These are phyloP conservation scores for Capsicum baccatum DNA, from an alignment of 257 asterid genomes.

Conservation along the genomic window DNA sequence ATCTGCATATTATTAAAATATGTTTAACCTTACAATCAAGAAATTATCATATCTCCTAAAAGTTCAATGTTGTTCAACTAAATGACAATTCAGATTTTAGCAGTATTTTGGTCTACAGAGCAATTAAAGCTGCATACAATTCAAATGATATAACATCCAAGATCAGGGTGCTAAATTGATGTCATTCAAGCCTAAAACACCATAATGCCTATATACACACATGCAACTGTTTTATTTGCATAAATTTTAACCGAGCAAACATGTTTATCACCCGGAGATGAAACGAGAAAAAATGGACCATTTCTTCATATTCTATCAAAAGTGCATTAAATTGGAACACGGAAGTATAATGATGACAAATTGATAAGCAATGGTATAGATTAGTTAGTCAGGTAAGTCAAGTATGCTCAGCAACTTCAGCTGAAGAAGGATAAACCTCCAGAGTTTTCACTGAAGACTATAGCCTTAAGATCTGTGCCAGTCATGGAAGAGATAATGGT, in stretches of 20 bases:
- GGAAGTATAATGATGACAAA: background rate
- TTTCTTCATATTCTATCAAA: background rate
- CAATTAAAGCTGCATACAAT: background rate
- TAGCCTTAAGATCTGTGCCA: background rate
- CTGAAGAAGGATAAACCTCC: too few species aligned
- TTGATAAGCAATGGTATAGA: background rate
- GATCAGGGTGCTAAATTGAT: background rate
- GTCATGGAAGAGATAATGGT: background rate
- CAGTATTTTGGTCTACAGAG: background rate
- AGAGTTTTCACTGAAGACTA: too few species aligned
- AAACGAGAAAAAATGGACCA: background rate
- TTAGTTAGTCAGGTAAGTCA: too few species aligned
- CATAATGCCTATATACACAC: background rate
- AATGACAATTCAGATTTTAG: background rate
- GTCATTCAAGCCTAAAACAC: constrained; percentile 4
- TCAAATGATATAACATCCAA: background rate
- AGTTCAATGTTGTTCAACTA: background rate
- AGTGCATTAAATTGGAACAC: background rate
- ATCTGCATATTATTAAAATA: constrained; percentile 28
- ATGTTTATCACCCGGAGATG: background rate
- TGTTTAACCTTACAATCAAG: background rate
- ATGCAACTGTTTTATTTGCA: background rate
- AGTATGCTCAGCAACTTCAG: too few species aligned
- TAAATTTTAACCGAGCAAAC: background rate
- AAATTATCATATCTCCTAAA: background rate